phyloP scores from a whole-genome alignment of 768 basidiomycete genomes.

The Lactifluus piperatus region DNA sequence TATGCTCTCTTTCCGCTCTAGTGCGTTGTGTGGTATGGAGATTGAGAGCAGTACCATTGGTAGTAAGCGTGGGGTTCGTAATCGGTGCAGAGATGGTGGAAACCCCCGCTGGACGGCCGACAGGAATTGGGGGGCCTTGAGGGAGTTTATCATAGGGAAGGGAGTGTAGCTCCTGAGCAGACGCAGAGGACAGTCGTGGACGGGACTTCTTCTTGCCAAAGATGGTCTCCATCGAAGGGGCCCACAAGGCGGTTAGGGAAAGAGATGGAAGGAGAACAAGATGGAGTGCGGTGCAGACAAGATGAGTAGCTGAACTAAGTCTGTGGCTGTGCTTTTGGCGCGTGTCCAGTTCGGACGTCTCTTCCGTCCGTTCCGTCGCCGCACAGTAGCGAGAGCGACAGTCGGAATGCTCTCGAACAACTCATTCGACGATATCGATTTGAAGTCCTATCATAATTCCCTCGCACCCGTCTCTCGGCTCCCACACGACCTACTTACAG shows the following conservation, averaged over 20 bases:
- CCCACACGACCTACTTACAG: conserved; percentile 9
- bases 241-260: not conserved
- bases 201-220: conserved; percentile 53
- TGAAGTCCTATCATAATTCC: conserved; percentile 7
- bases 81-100: conserved; percentile 67
- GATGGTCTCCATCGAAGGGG: conserved; percentile 46
- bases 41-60: conserved; percentile 65
- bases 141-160: conserved; percentile 66
- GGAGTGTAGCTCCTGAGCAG: conserved; percentile 52
- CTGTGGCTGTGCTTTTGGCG: not conserved
- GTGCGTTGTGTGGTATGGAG: conserved; percentile 43
- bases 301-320: not conserved
- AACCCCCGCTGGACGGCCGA: conserved; percentile 26
- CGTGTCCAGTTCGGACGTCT: no score
- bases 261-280: not conserved
- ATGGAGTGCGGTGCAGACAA: not conserved
- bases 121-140: conserved; percentile 51
- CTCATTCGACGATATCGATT: conserved; percentile 1
- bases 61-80: conserved; percentile 72
- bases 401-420: not conserved
- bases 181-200: conserved; percentile 53
- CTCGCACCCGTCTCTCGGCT: conserved; percentile 14
- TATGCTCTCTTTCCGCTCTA: conserved; percentile 46
- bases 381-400: no score
- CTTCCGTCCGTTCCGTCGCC: no score